Conservation (phyloP, 495 filamentous ascomycete genomes). For the Penicillium pancosmium region DNA sequence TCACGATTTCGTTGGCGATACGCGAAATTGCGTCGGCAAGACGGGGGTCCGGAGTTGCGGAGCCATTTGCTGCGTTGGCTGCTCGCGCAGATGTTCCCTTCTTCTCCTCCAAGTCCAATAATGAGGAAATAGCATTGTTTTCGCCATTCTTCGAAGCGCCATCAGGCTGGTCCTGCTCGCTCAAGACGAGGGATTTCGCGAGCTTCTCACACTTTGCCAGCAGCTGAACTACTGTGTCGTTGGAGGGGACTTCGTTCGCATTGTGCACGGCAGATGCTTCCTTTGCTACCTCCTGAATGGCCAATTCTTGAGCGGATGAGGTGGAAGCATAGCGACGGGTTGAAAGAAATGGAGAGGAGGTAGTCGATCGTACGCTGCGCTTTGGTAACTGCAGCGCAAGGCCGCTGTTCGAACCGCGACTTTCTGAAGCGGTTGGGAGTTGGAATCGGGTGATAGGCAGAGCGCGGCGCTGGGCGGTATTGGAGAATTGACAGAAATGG, state of each 20-base stretch:
- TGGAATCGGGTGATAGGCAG: conserved; percentile 26
- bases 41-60: conserved; percentile 21
- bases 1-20: conserved; percentile 65
- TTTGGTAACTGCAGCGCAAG: conserved; percentile 24
- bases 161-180: conserved; percentile 29
- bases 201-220: conserved; percentile 49
- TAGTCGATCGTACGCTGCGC: conserved; percentile 4
- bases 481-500: conserved; percentile 43
- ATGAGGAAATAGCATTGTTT: conserved; percentile 49
- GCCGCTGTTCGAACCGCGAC: conserved; percentile 10
- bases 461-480: conserved; percentile 20
- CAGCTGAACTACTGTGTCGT: conserved; percentile 40
- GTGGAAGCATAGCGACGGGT: conserved; percentile 19
- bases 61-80: conserved; percentile 11
- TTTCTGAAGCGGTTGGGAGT: conserved; percentile 11
- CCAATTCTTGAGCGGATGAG: conserved; percentile 17
- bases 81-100: conserved; percentile 13
- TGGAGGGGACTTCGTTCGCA: conserved; percentile 40
- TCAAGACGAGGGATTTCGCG: conserved; percentile 38
- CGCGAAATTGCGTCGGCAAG: conserved; percentile 51
- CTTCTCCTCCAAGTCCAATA: conserved; percentile 56
- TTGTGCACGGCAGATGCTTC: conserved; percentile 33
- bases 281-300: conserved; percentile 31
- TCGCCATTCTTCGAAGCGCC: conserved; percentile 21
- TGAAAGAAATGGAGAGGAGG: neutral